phyloP scores from a whole-genome alignment of 495 filamentous ascomycete genomes.

The Immersiella caudata region DNA sequence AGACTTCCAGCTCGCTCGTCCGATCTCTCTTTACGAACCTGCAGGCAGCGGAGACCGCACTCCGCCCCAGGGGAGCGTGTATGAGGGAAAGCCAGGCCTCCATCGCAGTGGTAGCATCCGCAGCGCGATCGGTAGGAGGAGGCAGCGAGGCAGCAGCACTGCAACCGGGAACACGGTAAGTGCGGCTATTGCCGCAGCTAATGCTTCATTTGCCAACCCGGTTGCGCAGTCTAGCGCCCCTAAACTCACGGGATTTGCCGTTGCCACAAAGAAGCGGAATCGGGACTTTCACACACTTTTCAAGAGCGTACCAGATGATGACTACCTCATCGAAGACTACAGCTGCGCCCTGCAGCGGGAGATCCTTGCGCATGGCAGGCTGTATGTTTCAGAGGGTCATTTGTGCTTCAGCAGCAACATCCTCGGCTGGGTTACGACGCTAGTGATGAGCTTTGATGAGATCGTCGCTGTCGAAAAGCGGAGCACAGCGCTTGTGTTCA shows the following conservation, averaged over 20 bases:
- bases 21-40: conserved; percentile 50
- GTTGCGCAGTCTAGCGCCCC: conserved; percentile 58
- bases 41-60: conserved; percentile 59
- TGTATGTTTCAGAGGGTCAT: conserved; percentile 96
- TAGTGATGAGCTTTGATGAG: conserved; percentile 98
- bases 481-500: conserved; percentile 92
- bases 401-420: conserved; percentile 99
- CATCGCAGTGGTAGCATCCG: conserved; percentile 80
- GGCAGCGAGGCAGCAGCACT: conserved; percentile 85
- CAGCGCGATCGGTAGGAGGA: conserved; percentile 69
- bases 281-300: conserved; percentile 93
- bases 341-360: conserved; percentile 95
- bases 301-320: conserved; percentile 94
- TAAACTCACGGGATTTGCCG: conserved; percentile 90
- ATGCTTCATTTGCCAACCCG: conserved; percentile 67
- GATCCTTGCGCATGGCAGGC: conserved; percentile 88
- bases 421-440: conserved; percentile 92
- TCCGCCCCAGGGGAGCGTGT: conserved; percentile 65
- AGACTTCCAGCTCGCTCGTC: conserved; percentile 34
- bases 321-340: conserved; percentile 98
- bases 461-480: conserved; percentile 96
- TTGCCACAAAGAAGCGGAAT: conserved; percentile 94
- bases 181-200: conserved; percentile 66
- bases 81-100: conserved; percentile 68
- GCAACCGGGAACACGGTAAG: conserved; percentile 67